Conservation (phyloP, 805 yeast species). For the Yarrowia yakushimensis region DNA sequence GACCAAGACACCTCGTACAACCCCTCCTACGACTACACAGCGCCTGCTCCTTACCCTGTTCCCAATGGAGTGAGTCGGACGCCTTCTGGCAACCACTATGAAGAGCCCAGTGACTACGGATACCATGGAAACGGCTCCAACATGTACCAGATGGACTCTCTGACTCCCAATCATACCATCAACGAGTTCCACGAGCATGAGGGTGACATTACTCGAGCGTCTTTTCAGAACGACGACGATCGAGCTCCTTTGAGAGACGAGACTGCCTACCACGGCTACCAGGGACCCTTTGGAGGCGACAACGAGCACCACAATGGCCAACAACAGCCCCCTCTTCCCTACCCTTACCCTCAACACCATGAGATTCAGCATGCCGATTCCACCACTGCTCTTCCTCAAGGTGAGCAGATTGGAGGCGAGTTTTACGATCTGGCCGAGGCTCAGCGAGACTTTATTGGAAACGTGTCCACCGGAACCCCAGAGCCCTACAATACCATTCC, state of each 20-base stretch:
- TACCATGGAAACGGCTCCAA: background rate
- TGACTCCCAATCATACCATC: constrained; percentile 18
- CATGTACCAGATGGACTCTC: constrained; percentile 8
- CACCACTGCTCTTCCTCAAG: constrained; percentile 7
- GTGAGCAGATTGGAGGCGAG: constrained; percentile 24
- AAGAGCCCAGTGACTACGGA: constrained; percentile 1
- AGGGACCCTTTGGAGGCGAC: constrained; percentile 3
- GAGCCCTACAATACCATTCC: constrained; percentile 20
- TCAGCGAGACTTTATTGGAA: constrained; percentile 7
- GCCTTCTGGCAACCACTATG: background rate
- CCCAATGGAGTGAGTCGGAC: background rate
- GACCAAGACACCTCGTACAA: constrained; percentile 11
- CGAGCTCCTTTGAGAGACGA: background rate
- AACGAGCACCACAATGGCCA: background rate
- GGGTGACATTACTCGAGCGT: constrained; percentile 7
- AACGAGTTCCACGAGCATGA: constrained; percentile 15
- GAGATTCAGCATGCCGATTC: background rate
- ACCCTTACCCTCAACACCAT: constrained; percentile 15
- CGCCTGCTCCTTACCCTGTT: background rate
- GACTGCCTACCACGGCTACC: constrained; percentile 8
- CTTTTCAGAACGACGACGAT: constrained; percentile 12
- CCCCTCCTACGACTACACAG: constrained; percentile 7
- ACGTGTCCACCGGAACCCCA: background rate
- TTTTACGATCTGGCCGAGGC: constrained; percentile 17
- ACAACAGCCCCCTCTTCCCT: constrained; percentile 3